A percentile compares a stretch with the other conserved stretches of the same genome.
phyloP scores from a whole-genome alignment of 1,139 yeast genomes.

The Taphrina confusa region DNA sequence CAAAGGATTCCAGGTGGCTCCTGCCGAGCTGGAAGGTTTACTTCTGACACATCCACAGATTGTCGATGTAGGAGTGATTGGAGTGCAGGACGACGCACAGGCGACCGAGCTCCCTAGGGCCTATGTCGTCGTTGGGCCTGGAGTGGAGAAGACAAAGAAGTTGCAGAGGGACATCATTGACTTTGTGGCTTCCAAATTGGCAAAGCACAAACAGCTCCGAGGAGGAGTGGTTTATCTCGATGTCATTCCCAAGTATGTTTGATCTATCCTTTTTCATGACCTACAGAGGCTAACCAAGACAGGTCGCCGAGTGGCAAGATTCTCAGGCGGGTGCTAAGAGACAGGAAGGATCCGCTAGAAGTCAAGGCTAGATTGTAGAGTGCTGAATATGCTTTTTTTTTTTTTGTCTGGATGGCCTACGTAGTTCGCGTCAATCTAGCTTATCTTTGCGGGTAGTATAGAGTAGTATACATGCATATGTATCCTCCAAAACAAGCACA shows the following conservation, averaged over 20 bases:
- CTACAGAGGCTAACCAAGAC: not conserved
- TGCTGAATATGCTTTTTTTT: too few relatives aligned
- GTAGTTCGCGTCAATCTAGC: too few relatives aligned
- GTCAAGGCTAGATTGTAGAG: slow-evolving; percentile 31
- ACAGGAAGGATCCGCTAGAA: slow-evolving; percentile 30
- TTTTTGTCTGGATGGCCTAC: too few relatives aligned
- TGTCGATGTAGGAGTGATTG: slow-evolving; percentile 48
- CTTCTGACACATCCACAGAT: slow-evolving; percentile 54
- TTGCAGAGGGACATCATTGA: slow-evolving; percentile 39
- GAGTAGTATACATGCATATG: too few relatives aligned
- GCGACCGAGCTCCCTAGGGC: slow-evolving; percentile 50
- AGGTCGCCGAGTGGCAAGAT: slow-evolving; percentile 49
- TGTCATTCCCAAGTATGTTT: slow-evolving; percentile 46
- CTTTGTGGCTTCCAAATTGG: slow-evolving; percentile 48
- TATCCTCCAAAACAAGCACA: too few relatives aligned
- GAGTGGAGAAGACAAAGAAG: slow-evolving; percentile 36
- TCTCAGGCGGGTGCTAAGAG: slow-evolving; percentile 45
- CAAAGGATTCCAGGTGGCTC: slow-evolving; percentile 73
- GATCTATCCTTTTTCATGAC: not conserved
- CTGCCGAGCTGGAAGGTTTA: slow-evolving; percentile 71
- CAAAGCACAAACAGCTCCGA: slow-evolving; percentile 49
- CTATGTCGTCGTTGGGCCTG: slow-evolving; percentile 44
- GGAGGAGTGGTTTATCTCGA: slow-evolving; percentile 49
- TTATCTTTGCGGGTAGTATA: too few relatives aligned
- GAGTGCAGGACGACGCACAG: slow-evolving; percentile 44